Evolutionary conservation across 2,329 filamentous ascomycete species (phyloP), one percentile per base, ranked within the genome.

Genomic region (Aspergillus clavatus): DNA sequence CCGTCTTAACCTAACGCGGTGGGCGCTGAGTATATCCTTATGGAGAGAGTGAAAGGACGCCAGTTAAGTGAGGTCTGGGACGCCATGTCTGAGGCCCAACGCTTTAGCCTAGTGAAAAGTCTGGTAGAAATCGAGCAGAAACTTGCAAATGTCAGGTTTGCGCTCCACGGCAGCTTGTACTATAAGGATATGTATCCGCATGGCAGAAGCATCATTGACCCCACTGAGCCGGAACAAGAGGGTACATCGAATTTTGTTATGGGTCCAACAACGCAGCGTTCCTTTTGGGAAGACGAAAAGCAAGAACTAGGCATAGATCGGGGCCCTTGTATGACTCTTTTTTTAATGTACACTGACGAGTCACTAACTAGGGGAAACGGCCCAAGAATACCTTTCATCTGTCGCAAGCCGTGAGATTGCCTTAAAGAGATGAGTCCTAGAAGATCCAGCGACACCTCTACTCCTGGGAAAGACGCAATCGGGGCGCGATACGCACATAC

Each of bases 1-100:
- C 12, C 23, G 10, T 45, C 42, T 11, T 37, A 42, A 21, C 7
- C 23, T 23, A 55, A 54, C 42, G 43, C 43, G 11, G 53, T 57
- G 22, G 51, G 50, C 21, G 43, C 55, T 14, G 55, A 56, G 24
- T 59, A 55, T 42, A 59, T 56, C 14, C 28, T 59, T 4, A 56
- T 59, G 48, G 48, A 57, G 24, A 53, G 49, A 33, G 43, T 53
- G 1, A 5, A 46, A 35, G 56, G 53, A 16, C 33, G 26, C 21
- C 53, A 52, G 16, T 22, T 57, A 6, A 51, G 40, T 22, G 33
- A 55, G 21, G 44, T 51, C 21, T 59, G 51, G 54, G 31, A 28
- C 10, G 37, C 19, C n/a, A 52, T 59, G 45, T 48, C 27, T 29
- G 40, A 52, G 31, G 22, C 37, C 26, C 50, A 59, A 40, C 48